Conservation (phyloP, 1,284 basidiomycete genomes). For the Omphalotus olearius region DNA sequence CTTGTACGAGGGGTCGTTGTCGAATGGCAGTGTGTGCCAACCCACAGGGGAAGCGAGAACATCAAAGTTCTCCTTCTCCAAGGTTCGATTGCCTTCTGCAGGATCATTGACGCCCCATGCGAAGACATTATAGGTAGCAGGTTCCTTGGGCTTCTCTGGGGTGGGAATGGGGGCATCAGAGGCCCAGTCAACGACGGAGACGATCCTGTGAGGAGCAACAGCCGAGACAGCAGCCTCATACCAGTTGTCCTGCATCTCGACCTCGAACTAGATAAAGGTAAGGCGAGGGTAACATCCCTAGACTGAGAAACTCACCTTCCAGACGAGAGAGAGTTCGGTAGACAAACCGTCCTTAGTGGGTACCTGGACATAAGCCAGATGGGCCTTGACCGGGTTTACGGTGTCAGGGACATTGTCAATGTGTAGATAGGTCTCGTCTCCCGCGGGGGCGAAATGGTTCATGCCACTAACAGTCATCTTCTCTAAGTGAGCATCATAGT, state of each 20-base stretch:
- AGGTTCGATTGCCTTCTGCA: slow-evolving; percentile 49
- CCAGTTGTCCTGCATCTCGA: slow-evolving; percentile 87
- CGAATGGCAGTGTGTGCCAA: slow-evolving; percentile 76
- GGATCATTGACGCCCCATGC: slow-evolving; percentile 77
- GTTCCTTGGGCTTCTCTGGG: slow-evolving; percentile 32
- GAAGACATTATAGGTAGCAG: slow-evolving; percentile 66
- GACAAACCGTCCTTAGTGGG: slow-evolving; percentile 49
- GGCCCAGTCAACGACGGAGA: slow-evolving; percentile 82
- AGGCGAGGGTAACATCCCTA: slow-evolving; percentile 2
- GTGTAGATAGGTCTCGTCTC: slow-evolving; percentile 32
- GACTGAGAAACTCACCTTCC: slow-evolving; percentile 46
- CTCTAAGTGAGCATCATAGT: slow-evolving; percentile 46
- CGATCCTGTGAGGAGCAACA: slow-evolving; percentile 59
- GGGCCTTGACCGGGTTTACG: slow-evolving; percentile 69
- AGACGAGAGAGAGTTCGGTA: slow-evolving; percentile 61
- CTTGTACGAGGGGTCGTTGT: slow-evolving; percentile 47
- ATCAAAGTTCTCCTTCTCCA: slow-evolving; percentile 64
- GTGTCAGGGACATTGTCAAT: slow-evolving; percentile 66
- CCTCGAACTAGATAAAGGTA: slow-evolving; percentile 52
- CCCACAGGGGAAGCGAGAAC: slow-evolving; percentile 77
- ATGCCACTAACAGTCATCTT: slow-evolving; percentile 46
- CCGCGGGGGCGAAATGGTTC: slow-evolving; percentile 48
- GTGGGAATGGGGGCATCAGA: slow-evolving; percentile 59
- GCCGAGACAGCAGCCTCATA: slow-evolving; percentile 73
- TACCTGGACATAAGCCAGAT: slow-evolving; percentile 69